Evolutionary conservation across 2,329 filamentous ascomycete species (phyloP), one percentile per base, ranked within the genome.

Genomic region (Apiospora malaysiana): DNA sequence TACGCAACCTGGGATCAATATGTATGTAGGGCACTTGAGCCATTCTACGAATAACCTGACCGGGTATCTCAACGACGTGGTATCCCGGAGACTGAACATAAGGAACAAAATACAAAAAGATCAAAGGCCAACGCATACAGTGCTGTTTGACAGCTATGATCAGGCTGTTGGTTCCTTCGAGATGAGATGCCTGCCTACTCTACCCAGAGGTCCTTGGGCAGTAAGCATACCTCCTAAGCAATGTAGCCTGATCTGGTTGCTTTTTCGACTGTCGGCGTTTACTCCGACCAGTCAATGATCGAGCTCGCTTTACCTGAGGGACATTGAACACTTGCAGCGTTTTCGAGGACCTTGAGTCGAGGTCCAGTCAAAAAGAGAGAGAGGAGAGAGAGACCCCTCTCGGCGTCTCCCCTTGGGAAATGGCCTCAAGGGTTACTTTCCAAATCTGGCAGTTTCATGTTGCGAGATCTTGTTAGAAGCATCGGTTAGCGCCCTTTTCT

Each of bases 361-460:
- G n/a, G n/a, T n/a, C n/a, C n/a, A n/a, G n/a, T n/a, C n/a, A n/a
- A n/a, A n/a, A n/a, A n/a, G n/a, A n/a, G n/a, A n/a, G n/a, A n/a
- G n/a, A n/a, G n/a, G n/a, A 49, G 46, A 49, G n/a, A 32, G 9
- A 8, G 40, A 42, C 40, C 40, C 40, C 40, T 42, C 40, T 5
- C 6, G 40, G 6, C 5, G 40, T 6, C 51, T n/a, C n/a, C 49
- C 49, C 32, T 40, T 40, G 18, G 56, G 56, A 40, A 14, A 63
- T 40, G 32, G 56, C 32, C 56, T 9, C 27, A n/a, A 63, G 32
- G 32, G 32, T 40, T 8, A 63, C 56, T 63, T 63, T 40, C 56
- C 56, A 23, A 40, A 63, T 63, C 56, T 63, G 56, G 56, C 56
- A 63, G 56, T 63, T 63, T 63, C 56, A 63, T 40, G 56, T 63